Evolutionary conservation across 108 stramenopile genomes (phyloP), one percentile per base, ranked within the genome.

Genomic region (Fistulifera pelliculosa): DNA sequence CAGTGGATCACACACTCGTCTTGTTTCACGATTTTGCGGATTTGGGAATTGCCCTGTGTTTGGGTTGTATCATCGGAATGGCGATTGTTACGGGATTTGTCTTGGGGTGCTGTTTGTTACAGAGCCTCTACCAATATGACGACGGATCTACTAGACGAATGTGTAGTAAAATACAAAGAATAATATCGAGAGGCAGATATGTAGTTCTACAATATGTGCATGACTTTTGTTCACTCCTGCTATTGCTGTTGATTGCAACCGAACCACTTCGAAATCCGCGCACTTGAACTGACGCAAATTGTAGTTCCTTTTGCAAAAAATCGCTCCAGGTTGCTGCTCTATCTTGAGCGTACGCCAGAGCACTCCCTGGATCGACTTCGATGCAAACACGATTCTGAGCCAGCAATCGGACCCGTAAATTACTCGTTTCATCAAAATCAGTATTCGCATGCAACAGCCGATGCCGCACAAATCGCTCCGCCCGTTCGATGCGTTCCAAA

Each of bases 361-460:
- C n/a, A 13, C 15, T 0, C 27, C 28, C 3, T 55, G 45, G n/a
- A 44, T 91, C 90, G 22, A 87, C 59, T 56, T 92, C 90, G 43
- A 92, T 64, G 76, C 85, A 66, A 0, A 81, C 90, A 47, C 61
- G 78, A 16, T 77, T 74, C 7, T 68, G 62, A 10, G 67, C 24
- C 15, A 92, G 39, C 62, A 92, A 65, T 35, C 90, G 64, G 0
- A 92, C 86, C 4, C 90, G 64, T 27, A 81, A 31, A 64, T 85
- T 81, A 50, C 42, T 44, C 1, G 75, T 71, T 38, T 54, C 61
- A 53, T 70, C 72, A 18, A 79, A 52, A 19, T 45, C 51, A 52
- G 18, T 6, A 13, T 27, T 12, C 8, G 31, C 31, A 35, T 35
- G 31, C 6, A n/a, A 3, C 56, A 91, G 60, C 8, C 47, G 45